Base-by-base conservation (phyloP, 2,329 filamentous ascomycete species). In the Talaromyces amestolkiae region DNA sequence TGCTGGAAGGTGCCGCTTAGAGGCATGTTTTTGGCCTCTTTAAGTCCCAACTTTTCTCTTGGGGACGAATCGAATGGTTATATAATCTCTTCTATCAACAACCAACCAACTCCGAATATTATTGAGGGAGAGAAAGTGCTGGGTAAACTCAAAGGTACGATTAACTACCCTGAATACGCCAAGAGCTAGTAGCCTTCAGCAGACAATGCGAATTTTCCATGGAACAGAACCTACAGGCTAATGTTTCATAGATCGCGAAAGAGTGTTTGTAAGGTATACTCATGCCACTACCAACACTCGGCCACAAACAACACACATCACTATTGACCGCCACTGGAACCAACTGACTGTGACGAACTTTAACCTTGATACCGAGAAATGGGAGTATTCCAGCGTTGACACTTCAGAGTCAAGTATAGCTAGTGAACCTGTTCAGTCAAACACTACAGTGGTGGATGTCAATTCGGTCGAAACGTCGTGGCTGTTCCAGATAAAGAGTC, bases 61-160 rank as follows among this genome's bases (percentile, higher is more conserved):
- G 62, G 62, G 13, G 53, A 56, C 10, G 41, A 64, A 5, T 7
- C 19, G 27, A 45, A 17, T 33, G n/a, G 43, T 17, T 59, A 64
- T 24, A 59, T 64, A n/a, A 43, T 64, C 22, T 58, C 41, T 17
- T 64, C 62, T 10, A 64, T 64, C 33, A 64, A 64, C 22, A 51
- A 51, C 9, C 7, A 51, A 15, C 31, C 54, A 47, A 64, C 62
- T 11, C 62, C 53, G 7, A 43, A 59, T 43, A 31, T 59, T 17
- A 51, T 59, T 17, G 62, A 64, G 33, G 62, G 62, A n/a, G 54
- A 64, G 54, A 64, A 59, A 41, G 54, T 49, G 10, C 62, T 64
- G n/a, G 35, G 41, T 5, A 58, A 41, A 53, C 27, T 64, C 35
- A 19, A 49, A 59, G 62, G 62, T 64, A 58, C 22, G 31, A 22